These are phyloP conservation scores for Lablab purpureus DNA, from an alignment of 306 rosid genomes.

Conservation along the genomic window DNA sequence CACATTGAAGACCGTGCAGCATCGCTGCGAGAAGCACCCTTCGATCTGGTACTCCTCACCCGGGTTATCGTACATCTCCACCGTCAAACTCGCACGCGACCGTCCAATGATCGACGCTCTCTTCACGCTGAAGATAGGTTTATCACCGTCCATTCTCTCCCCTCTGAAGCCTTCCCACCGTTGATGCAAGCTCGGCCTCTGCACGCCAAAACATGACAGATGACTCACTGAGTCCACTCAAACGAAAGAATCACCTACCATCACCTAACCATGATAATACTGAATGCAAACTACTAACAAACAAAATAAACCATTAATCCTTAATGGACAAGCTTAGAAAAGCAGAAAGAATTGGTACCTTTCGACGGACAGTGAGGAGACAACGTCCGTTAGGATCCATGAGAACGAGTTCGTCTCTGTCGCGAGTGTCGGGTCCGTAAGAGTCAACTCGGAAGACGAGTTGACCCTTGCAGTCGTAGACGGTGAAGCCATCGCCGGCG, in stretches of 20 bases:
- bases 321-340: background rate
- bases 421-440: constrained; percentile 71
- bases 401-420: constrained; percentile 76
- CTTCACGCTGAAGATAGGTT: constrained; percentile 79
- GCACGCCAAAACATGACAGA: background rate
- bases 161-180: constrained; percentile 94
- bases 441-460: constrained; percentile 88
- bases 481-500: constrained; percentile 88
- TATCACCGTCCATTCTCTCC: constrained; percentile 80
- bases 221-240: constrained; percentile 2
- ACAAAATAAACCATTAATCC: background rate
- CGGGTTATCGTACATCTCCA: constrained; percentile 63
- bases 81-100: constrained; percentile 68
- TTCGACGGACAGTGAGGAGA: constrained; percentile 90
- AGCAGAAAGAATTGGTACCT: constrained; percentile 52
- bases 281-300: no score
- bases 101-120: constrained; percentile 89
- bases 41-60: constrained; percentile 89
- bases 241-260: background rate
- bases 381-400: constrained; percentile 88
- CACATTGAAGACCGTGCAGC: constrained; percentile 64
- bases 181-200: constrained; percentile 93
- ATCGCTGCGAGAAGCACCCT: constrained; percentile 71
- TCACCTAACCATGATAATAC: no score
- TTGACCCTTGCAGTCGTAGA: constrained; percentile 67